Conservation (phyloP, 1,284 basidiomycete genomes). For the Porodaedalea pini region DNA sequence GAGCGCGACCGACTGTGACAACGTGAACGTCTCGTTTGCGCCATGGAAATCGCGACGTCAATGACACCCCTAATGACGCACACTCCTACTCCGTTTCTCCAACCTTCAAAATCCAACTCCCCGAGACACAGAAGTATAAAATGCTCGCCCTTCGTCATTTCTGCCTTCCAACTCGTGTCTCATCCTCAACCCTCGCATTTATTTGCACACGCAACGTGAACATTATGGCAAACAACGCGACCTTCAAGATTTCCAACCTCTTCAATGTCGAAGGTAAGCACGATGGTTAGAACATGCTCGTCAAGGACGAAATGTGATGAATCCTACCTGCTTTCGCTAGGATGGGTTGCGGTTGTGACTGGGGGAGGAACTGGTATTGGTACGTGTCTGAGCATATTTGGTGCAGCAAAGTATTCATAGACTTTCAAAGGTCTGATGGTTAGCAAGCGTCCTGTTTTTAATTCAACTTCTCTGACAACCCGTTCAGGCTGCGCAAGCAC, state of each 20-base stretch:
- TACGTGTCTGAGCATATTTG: neutral
- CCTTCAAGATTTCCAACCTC: neutral
- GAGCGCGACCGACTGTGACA: too few species aligned
- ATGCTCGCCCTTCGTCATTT: neutral
- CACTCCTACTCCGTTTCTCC: neutral
- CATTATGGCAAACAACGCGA: conserved; percentile 6
- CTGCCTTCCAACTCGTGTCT: neutral
- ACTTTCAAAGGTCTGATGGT: conserved; percentile 10
- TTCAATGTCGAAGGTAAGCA: conserved; percentile 9
- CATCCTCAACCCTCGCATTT: neutral
- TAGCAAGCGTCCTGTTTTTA: neutral
- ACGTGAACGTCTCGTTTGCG: too few species aligned
- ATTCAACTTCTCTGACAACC: neutral
- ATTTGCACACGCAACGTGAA: neutral
- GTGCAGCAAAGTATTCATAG: neutral
- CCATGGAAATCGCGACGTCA: neutral
- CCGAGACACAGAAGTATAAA: neutral
- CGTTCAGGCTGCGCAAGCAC: conserved; percentile 5
- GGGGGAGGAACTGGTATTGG: conserved; percentile 15
- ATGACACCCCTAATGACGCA: conserved; percentile 2
- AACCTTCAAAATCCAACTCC: neutral
- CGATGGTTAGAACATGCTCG: neutral
- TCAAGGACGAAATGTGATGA: too few species aligned
- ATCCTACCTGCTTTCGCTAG: neutral
- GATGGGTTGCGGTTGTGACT: conserved; percentile 11